A percentile compares a stretch with the other conserved stretches of the same genome.
Conservation (phyloP, 139 green algal genomes). For the Micractinium sp. region DNA sequence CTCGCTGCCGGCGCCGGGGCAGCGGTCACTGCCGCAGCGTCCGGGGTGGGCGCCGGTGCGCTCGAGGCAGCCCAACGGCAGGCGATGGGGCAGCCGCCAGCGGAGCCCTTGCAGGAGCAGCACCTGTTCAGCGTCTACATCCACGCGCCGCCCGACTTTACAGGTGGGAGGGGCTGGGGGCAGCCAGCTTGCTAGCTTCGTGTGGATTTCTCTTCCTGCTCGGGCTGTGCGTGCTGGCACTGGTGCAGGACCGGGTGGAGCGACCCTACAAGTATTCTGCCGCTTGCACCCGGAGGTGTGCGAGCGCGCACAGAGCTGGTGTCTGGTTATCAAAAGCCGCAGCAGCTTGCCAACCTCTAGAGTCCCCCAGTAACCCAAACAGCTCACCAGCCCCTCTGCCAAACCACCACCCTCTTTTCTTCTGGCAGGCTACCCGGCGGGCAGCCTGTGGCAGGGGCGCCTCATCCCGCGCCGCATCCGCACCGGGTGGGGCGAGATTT, state of each 20-base stretch:
- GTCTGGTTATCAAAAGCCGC: neutral
- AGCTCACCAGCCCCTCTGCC: neutral
- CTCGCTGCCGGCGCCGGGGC: neutral
- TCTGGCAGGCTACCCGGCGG: conserved; percentile 4
- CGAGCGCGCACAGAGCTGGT: neutral
- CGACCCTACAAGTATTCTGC: neutral
- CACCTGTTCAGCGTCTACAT: conserved; percentile 56
- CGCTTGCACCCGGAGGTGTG: neutral
- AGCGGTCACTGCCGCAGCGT: neutral
- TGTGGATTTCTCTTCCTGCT: neutral
- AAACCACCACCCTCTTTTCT: neutral
- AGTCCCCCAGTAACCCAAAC: neutral
- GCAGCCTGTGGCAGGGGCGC: conserved; percentile 20
- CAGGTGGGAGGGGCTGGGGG: neutral
- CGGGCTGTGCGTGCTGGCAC: no score
- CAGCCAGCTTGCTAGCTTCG: neutral
- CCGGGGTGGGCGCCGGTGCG: neutral
- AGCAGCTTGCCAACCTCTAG: neutral
- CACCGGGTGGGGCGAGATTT: conserved; percentile 26
- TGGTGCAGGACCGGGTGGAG: no score
- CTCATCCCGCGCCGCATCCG: conserved; percentile 11
- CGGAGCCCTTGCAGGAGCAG: conserved; percentile 10
- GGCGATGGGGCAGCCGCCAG: neutral
- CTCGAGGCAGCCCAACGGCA: no score
- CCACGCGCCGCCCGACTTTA: conserved; percentile 37